Conservation (phyloP, 768 basidiomycete genomes). For the Hemileccinum rubropunctum region DNA sequence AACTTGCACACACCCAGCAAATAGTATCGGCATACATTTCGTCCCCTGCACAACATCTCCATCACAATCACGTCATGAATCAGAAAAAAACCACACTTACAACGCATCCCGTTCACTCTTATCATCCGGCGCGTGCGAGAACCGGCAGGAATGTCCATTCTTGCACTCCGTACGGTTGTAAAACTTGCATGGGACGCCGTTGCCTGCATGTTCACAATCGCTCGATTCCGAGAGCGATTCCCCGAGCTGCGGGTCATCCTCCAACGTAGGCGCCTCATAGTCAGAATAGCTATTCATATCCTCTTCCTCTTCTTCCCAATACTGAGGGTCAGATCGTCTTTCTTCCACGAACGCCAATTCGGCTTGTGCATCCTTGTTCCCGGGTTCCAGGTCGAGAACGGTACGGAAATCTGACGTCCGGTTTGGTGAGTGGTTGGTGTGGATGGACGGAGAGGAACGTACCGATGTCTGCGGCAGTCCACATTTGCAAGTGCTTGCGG, state of each 20-base stretch:
- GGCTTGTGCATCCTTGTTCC: constrained; percentile 14
- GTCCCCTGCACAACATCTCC: constrained; percentile 39
- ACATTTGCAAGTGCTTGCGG: constrained; percentile 24
- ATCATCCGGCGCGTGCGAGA: constrained; percentile 53
- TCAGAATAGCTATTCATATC: constrained; percentile 7
- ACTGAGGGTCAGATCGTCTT: background rate
- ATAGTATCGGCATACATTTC: constrained; percentile 47
- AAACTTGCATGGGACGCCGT: constrained; percentile 51
- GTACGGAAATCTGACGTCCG: constrained; percentile 25
- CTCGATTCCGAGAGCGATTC: constrained; percentile 51
- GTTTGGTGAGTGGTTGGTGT: background rate
- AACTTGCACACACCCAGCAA: constrained; percentile 41
- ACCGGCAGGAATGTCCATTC: constrained; percentile 41
- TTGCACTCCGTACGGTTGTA: constrained; percentile 55
- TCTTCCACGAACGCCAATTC: constrained; percentile 15
- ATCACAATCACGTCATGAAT: background rate
- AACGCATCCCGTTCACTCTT: constrained; percentile 54
- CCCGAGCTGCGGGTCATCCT: constrained; percentile 33
- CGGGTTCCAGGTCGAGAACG: constrained; percentile 27
- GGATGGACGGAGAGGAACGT: background rate
- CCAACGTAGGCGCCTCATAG: constrained; percentile 12
- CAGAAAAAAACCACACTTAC: constrained; percentile 33
- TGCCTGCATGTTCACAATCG: constrained; percentile 51
- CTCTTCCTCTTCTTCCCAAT: background rate
- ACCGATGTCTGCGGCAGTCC: constrained; percentile 25